Percentiles rank a stretch among this genome's conserved stretches.
phyloP scores from a whole-genome alignment of 2,329 filamentous ascomycete genomes.

The Hortaea werneckii region DNA sequence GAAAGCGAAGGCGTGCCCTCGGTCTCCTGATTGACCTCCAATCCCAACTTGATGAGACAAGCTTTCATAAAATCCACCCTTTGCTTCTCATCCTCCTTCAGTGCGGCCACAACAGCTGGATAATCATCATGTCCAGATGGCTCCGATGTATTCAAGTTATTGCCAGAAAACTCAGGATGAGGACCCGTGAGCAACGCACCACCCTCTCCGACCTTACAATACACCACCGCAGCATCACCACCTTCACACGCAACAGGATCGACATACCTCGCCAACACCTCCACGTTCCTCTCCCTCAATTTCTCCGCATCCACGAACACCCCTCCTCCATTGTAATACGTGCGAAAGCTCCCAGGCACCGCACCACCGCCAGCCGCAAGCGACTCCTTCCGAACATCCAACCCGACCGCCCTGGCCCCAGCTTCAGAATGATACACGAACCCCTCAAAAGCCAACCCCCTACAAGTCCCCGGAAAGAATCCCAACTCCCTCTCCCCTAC shows the following conservation, averaged over 20 bases:
- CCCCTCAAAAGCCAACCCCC: constrained; percentile 76
- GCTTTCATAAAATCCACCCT: constrained; percentile 69
- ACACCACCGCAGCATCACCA: constrained; percentile 66
- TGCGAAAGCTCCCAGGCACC: constrained; percentile 41
- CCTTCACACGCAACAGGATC: constrained; percentile 54
- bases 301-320: constrained; percentile 74
- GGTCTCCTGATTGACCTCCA: constrained; percentile 64
- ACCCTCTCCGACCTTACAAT: constrained; percentile 73
- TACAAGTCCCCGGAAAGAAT: constrained; percentile 80
- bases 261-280: constrained; percentile 72
- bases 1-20: constrained; percentile 69
- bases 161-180: constrained; percentile 87
- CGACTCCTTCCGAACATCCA: constrained; percentile 53
- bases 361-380: constrained; percentile 36
- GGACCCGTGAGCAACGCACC: constrained; percentile 71
- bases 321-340: constrained; percentile 91
- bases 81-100: constrained; percentile 59
- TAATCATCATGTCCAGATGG: constrained; percentile 55
- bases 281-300: constrained; percentile 53
- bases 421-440: constrained; percentile 85
- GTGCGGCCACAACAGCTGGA: constrained; percentile 53
- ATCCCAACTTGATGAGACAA: constrained; percentile 67
- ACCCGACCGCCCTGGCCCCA: constrained; percentile 62
- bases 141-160: constrained; percentile 61
- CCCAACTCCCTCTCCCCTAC: constrained; percentile 72